Evolutionary conservation across 2,329 filamentous ascomycete species (phyloP), one percentile per base, ranked within the genome.

Genomic region (Calonectria ilicicola): DNA sequence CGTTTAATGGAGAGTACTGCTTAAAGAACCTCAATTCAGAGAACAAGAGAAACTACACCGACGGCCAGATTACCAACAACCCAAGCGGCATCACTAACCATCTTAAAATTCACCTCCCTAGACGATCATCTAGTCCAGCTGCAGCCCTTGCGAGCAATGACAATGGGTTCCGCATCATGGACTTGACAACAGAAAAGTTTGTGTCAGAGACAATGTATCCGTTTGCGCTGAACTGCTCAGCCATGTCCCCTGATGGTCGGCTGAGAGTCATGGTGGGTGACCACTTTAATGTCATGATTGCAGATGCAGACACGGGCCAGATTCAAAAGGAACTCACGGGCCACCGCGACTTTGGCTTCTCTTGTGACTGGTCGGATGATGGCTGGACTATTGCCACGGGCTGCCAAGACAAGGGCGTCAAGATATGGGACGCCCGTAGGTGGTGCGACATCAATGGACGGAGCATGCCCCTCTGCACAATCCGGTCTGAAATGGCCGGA

Each of bases 291-390:
- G 91, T 93, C 0, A 84, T 93, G 63, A 93, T 96, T 79, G 89
- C 91, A 17, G 90, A 94, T 73, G 91, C 93, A 14, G 93, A 94
- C 68, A 91, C 89, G 15, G 91, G 93, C 17, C 84, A 88, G 72
- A 86, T 85, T 68, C 87, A 89, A 74, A 87, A 92, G 76, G 83
- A 85, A 29, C 88, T 96, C 2, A 82, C 85, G 5, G 92, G 92
- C 2, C 93, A 95, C 79, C 86, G 86, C 17, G 93, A 95, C 79
- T 93, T 89, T 76, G 93, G 91, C 2, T 96, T 96, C 78, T 91
- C 94, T 2, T 95, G 93, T 78, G 94, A 93, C 76, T 96, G 94
- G 94, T 92, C 93, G 21, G 91, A 93, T 66, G 92, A 96, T 80
- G 94, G 93, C 38, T 91, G 92, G 85, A 93, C 92, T 15, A 89